Evolutionary conservation across 257 asterid species (phyloP).

Genomic region (Nicotiana tomentosiformis): DNA sequence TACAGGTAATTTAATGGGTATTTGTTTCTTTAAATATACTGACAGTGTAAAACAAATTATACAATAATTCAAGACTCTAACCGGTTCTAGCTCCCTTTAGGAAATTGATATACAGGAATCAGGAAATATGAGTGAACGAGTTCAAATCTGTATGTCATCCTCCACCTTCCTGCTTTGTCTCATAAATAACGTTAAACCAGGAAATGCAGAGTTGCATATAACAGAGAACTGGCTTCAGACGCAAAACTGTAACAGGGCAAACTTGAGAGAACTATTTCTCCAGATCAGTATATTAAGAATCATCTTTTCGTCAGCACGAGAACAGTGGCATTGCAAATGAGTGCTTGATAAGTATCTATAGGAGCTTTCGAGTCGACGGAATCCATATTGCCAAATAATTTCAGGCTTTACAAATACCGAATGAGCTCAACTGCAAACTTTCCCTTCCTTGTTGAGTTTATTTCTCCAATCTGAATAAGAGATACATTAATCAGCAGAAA

Average conservation of each 20-base stretch:
- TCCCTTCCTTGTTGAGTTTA: slow-evolving; percentile 64
- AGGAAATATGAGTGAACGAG: neutral
- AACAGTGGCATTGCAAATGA: neutral
- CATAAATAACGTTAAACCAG: neutral
- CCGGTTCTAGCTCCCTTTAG: neutral
- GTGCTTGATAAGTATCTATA: neutral
- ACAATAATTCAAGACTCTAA: neutral
- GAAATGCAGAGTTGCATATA: neutral
- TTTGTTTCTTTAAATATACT: neutral
- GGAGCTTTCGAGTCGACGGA: neutral
- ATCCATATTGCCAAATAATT: neutral
- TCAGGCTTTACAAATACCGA: slow-evolving; percentile 40
- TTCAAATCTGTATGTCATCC: neutral
- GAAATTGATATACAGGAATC: neutral
- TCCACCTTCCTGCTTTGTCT: neutral
- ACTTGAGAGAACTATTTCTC: neutral
- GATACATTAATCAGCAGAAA: neutral
- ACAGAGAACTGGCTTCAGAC: neutral
- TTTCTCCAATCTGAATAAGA: slow-evolving; percentile 68
- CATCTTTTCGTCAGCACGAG: neutral
- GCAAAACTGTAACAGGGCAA: neutral
- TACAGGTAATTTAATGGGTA: neutral
- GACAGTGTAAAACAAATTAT: neutral
- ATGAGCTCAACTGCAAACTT: slow-evolving; percentile 78
- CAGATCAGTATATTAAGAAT: no score